Conservation (phyloP, 176 grass and related monocot genomes). For the Miscanthus lutarioriparius region DNA sequence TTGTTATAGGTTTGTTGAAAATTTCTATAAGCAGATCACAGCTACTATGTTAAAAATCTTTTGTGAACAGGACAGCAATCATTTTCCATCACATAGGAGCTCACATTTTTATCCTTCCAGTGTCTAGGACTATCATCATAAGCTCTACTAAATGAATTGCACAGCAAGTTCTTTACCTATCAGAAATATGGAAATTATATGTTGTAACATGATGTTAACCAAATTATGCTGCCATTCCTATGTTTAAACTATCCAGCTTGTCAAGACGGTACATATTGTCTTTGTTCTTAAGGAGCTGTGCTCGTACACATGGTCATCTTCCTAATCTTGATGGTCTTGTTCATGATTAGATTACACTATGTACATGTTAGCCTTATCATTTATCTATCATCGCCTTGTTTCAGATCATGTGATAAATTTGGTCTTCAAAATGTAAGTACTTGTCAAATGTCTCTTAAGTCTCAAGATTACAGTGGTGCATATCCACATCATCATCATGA, state of each 20-base stretch:
- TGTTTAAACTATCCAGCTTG: neutral
- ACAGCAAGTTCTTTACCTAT: neutral
- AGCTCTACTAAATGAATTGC: neutral
- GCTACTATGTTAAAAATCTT: neutral
- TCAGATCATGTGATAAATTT: neutral
- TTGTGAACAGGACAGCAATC: neutral
- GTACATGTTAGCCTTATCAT: neutral
- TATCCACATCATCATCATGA: conserved; percentile 2
- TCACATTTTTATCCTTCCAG: neutral
- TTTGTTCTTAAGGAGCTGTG: neutral
- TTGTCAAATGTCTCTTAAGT: neutral
- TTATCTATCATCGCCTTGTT: neutral
- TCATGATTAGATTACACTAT: neutral
- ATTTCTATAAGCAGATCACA: neutral
- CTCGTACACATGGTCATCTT: neutral
- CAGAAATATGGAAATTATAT: neutral
- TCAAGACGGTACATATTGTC: neutral
- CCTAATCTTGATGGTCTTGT: neutral
- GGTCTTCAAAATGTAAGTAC: neutral
- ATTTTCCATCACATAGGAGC: neutral
- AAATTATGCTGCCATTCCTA: neutral
- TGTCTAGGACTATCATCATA: neutral
- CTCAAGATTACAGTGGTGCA: neutral
- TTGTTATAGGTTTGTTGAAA: conserved; percentile 15
- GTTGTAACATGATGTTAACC: neutral